These are phyloP conservation scores for Xylaria sp. DNA, from an alignment of 2,329 filamentous ascomycete species.

Conservation along the genomic window DNA sequence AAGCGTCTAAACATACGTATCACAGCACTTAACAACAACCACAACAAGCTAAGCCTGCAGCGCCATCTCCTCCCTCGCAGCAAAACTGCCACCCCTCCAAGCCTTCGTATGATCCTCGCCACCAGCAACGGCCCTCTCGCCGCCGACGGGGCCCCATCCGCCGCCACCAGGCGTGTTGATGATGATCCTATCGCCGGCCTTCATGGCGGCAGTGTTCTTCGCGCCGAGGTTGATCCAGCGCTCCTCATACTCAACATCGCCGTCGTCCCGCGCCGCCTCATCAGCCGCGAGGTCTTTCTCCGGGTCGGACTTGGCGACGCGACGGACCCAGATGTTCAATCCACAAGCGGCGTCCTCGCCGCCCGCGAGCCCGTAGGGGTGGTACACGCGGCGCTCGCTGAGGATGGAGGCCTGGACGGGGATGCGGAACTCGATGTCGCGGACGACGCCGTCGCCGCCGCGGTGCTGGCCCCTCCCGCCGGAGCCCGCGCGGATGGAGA, in stretches of 20 bases:
- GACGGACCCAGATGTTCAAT: constrained; percentile 87
- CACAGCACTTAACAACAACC: background rate
- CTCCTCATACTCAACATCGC: constrained; percentile 62
- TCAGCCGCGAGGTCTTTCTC: constrained; percentile 50
- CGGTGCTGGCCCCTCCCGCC: constrained; percentile 69
- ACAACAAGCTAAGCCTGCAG: constrained; percentile 61
- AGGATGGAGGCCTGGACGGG: constrained; percentile 77
- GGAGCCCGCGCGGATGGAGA: constrained; percentile 67
- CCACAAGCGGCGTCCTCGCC: constrained; percentile 83
- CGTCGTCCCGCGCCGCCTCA: constrained; percentile 38
- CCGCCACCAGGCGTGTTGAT: constrained; percentile 82
- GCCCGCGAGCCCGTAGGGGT: constrained; percentile 83
- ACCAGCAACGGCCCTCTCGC: constrained; percentile 62
- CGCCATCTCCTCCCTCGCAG: constrained; percentile 66
- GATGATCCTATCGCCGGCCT: constrained; percentile 80
- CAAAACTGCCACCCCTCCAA: constrained; percentile 68
- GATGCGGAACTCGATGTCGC: constrained; percentile 79
- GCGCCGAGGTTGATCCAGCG: constrained; percentile 77
- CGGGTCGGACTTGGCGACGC: constrained; percentile 68
- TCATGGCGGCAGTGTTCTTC: constrained; percentile 83
- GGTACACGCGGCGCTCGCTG: constrained; percentile 76
- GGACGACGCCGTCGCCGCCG: constrained; percentile 75
- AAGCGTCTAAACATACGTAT: constrained; percentile 7
- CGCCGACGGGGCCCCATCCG: constrained; percentile 74
- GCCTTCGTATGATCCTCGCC: constrained; percentile 64